These are phyloP conservation scores for Platanthera guangdongensis DNA, from an alignment of 106 monocot species.

Conservation along the genomic window DNA sequence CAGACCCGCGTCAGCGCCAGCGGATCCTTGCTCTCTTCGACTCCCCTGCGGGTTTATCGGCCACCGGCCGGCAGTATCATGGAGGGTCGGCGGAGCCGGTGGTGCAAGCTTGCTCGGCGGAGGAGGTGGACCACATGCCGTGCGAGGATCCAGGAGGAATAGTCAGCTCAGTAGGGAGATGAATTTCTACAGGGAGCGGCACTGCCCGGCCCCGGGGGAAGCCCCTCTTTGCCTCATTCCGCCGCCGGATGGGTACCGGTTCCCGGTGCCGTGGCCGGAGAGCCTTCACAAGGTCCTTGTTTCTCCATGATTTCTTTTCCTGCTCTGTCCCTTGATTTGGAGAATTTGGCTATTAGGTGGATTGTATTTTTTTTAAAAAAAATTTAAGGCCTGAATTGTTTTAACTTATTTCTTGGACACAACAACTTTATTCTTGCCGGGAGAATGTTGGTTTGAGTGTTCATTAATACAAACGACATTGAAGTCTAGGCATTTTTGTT, in stretches of 20 bases:
- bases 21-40: constrained; percentile 43
- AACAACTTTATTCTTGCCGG: no score
- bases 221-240: constrained; percentile 63
- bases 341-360: not conserved
- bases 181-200: constrained; percentile 89
- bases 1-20: constrained; percentile 31
- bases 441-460: no score
- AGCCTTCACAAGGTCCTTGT: constrained; percentile 72
- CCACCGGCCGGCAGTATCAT: not conserved
- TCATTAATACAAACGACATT: no score
- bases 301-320: not conserved
- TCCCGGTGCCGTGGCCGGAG: constrained; percentile 76
- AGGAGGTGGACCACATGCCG: constrained; percentile 78
- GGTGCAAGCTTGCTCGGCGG: constrained; percentile 43
- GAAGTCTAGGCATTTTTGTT: no score
- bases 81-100: not conserved
- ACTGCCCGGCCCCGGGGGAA: constrained; percentile 63
- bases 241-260: constrained; percentile 59
- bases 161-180: constrained; percentile 75
- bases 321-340: not conserved
- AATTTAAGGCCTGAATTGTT: no score
- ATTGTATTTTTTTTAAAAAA: not conserved
- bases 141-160: constrained; percentile 86
- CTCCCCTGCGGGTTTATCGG: not conserved
- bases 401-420: no score